Percentiles rank a stretch among this genome's conserved stretches.
These are phyloP conservation scores for Nakaseomyces glabratus DNA, from an alignment of 1,139 yeast species.

Conservation along the genomic window DNA sequence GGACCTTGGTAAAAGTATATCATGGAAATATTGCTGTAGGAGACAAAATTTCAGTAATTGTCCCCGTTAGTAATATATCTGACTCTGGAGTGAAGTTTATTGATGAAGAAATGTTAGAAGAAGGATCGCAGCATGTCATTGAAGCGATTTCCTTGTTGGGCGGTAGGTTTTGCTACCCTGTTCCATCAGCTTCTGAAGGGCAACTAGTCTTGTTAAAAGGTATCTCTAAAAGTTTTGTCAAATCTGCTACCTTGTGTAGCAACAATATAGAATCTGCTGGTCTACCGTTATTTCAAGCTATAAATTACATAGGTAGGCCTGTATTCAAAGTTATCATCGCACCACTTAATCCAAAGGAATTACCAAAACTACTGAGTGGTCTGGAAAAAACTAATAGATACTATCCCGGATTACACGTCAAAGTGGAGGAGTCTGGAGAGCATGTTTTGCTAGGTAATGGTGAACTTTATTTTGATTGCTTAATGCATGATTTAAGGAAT, in stretches of 20 bases:
- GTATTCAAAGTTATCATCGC: conserved; percentile 78
- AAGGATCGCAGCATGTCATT: conserved; percentile 34
- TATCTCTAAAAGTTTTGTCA: conserved; percentile 44
- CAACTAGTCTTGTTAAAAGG: conserved; percentile 61
- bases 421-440: conserved; percentile 86
- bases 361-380: conserved; percentile 64
- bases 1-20: conserved; percentile 51
- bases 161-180: conserved; percentile 58
- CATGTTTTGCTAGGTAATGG: conserved; percentile 76
- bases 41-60: conserved; percentile 45
- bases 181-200: conserved; percentile 53
- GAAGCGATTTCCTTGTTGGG: conserved; percentile 52
- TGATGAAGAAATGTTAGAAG: conserved; percentile 42
- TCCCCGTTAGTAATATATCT: conserved; percentile 25
- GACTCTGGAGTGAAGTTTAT: conserved; percentile 23
- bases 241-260: conserved; percentile 49
- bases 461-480: conserved; percentile 78
- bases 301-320: conserved; percentile 43
- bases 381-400: conserved; percentile 52
- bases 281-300: conserved; percentile 34
- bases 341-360: conserved; percentile 69
- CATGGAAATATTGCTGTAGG: conserved; percentile 51
- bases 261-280: conserved; percentile 9
- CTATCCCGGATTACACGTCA: conserved; percentile 56
- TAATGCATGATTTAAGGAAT: conserved; percentile 65